Evolutionary conservation across 345 rosid species (phyloP).

Genomic region (Citrus reticulata): DNA sequence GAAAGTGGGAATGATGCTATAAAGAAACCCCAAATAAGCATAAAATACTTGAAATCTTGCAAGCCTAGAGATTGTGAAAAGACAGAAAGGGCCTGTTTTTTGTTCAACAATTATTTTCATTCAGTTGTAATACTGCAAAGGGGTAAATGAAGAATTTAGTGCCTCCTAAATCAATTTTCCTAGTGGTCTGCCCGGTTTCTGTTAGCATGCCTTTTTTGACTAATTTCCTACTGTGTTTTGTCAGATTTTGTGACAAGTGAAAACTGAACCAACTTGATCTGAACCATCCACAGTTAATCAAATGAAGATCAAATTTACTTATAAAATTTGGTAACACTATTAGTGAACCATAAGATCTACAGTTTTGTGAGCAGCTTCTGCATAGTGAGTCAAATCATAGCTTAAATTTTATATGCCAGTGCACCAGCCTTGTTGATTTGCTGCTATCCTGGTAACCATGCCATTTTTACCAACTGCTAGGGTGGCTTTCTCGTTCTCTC

Average conservation of each 20-base stretch:
- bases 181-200: background rate
- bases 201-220: background rate
- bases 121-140: background rate
- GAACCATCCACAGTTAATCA: background rate
- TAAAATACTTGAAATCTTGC: background rate
- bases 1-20: background rate
- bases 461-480: background rate
- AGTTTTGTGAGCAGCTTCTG: too few species aligned
- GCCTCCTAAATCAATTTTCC: background rate
- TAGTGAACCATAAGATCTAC: background rate
- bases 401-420: background rate
- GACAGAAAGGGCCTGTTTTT: background rate
- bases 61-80: background rate
- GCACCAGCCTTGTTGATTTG: background rate
- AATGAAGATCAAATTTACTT: background rate
- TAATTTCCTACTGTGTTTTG: background rate
- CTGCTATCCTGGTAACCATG: background rate
- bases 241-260: background rate
- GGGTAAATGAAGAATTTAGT: background rate
- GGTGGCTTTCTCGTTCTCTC: background rate
- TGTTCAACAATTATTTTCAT: background rate
- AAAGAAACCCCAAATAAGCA: background rate
- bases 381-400: background rate
- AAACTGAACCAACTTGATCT: background rate
- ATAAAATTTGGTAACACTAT: background rate